These are phyloP conservation scores for Nannizziopsis arthrosporioides DNA, from an alignment of 2,329 filamentous ascomycete genomes.

Conservation along the genomic window DNA sequence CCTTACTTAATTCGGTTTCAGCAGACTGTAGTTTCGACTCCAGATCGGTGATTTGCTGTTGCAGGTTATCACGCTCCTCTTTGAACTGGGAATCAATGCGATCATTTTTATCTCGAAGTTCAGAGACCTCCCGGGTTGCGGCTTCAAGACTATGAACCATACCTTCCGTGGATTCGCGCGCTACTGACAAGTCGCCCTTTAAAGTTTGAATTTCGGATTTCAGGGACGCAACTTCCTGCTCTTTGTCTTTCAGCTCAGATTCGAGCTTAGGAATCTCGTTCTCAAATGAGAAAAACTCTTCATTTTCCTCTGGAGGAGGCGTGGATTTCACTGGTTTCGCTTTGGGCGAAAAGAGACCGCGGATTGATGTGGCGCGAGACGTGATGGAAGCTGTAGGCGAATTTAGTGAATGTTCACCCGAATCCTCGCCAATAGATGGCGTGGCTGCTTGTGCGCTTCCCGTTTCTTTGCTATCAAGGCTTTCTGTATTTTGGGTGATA, in stretches of 20 bases:
- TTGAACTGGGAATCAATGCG: conserved; percentile 39
- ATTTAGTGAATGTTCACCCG: conserved; percentile 18
- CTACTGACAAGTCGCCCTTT: conserved; percentile 57
- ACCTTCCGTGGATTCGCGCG: conserved; percentile 58
- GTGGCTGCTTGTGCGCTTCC: conserved; percentile 29
- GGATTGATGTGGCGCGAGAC: conserved; percentile 24
- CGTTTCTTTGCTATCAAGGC: conserved; percentile 26
- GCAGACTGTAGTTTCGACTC: conserved; percentile 26
- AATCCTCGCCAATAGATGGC: conserved; percentile 27
- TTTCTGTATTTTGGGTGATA: conserved; percentile 17
- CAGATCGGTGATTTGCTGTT: conserved; percentile 35
- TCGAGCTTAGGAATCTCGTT: conserved; percentile 76
- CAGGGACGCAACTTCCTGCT: conserved; percentile 59
- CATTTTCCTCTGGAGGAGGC: conserved; percentile 29
- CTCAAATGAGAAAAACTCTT: conserved; percentile 88
- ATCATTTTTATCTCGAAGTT: conserved; percentile 43
- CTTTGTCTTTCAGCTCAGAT: conserved; percentile 56
- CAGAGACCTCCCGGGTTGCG: conserved; percentile 52
- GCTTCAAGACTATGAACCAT: conserved; percentile 56
- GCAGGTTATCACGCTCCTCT: conserved; percentile 31
- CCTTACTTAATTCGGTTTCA: conserved; percentile 24
- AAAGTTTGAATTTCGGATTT: conserved; percentile 56
- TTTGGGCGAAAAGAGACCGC: conserved; percentile 31
- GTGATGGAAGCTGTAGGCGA: conserved; percentile 25
- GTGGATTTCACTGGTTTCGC: conserved; percentile 24